A percentile compares a stretch with the other conserved stretches of the same genome.
phyloP scores from a whole-genome alignment of 805 yeast species.

The Kuraishia capsulata region DNA sequence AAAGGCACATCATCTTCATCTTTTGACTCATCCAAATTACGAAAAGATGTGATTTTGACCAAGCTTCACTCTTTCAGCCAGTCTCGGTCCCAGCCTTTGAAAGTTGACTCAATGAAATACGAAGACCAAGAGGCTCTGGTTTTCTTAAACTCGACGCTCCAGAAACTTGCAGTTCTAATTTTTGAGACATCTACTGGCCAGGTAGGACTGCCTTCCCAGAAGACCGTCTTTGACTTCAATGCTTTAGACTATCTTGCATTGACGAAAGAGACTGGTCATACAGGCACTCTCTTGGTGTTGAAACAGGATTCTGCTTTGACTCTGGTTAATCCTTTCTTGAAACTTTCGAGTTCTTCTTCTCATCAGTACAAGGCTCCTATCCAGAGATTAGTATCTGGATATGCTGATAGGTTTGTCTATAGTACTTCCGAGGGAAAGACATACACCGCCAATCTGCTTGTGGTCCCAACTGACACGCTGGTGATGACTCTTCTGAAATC shows the following conservation, averaged over 20 bases:
- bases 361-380: slow-evolving; percentile 5
- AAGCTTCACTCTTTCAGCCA: neutral
- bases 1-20: slow-evolving; percentile 7
- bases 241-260: slow-evolving; percentile 17
- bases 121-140: slow-evolving; percentile 56
- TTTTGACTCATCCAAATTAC: slow-evolving; percentile 23
- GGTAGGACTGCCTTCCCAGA: slow-evolving; percentile 14
- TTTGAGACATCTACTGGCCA: slow-evolving; percentile 27
- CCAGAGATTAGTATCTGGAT: neutral
- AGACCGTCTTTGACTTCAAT: slow-evolving; percentile 11
- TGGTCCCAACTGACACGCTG: slow-evolving; percentile 35
- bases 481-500: slow-evolving; percentile 38
- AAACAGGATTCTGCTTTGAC: slow-evolving; percentile 24
- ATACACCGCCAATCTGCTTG: slow-evolving; percentile 22
- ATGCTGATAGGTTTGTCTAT: neutral
- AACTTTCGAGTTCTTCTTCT: slow-evolving; percentile 29
- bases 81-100: slow-evolving; percentile 16
- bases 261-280: slow-evolving; percentile 13
- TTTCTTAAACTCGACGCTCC: slow-evolving; percentile 32
- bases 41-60: slow-evolving; percentile 67
- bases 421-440: neutral
- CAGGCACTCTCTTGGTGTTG: slow-evolving; percentile 37
- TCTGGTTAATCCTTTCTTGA: slow-evolving; percentile 51
- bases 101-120: slow-evolving; percentile 28
- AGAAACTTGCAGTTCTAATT: slow-evolving; percentile 40